These are phyloP conservation scores for Moricandia arvensis DNA, from an alignment of 345 rosid genomes.

Conservation along the genomic window DNA sequence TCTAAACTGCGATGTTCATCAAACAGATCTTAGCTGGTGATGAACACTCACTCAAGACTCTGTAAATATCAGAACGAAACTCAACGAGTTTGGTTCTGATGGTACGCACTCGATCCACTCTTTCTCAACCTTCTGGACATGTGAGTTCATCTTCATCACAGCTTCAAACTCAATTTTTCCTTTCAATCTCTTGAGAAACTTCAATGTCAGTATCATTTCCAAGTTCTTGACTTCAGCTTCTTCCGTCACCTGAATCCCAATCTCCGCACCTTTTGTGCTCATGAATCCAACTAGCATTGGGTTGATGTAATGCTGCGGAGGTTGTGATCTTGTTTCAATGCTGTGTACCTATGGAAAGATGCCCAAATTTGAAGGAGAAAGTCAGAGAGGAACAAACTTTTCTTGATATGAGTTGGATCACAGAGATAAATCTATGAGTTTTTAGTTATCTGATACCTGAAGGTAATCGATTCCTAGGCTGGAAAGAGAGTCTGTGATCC, in stretches of 20 bases:
- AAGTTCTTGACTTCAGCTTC: slow-evolving; percentile 40
- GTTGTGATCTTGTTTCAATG: slow-evolving; percentile 15
- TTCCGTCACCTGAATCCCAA: slow-evolving; percentile 50
- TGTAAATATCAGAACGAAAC: slow-evolving; percentile 52
- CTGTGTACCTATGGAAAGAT: slow-evolving; percentile 52
- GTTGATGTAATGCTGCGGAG: slow-evolving; percentile 22
- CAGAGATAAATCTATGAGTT: neutral
- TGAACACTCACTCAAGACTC: slow-evolving; percentile 48
- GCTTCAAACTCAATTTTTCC: slow-evolving; percentile 51
- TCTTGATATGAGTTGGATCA: neutral
- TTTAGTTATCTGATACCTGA: slow-evolving; percentile 50
- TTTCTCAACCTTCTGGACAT: slow-evolving; percentile 57
- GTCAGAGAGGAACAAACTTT: slow-evolving; percentile 1
- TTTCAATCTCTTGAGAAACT: slow-evolving; percentile 44
- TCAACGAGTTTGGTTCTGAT: slow-evolving; percentile 59
- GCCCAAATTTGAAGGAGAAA: slow-evolving; percentile 1
- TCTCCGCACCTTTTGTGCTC: slow-evolving; percentile 45
- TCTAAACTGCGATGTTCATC: slow-evolving; percentile 46
- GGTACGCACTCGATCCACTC: slow-evolving; percentile 66
- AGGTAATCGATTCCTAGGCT: slow-evolving; percentile 60
- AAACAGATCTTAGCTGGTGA: slow-evolving; percentile 55
- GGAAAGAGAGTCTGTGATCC: slow-evolving; percentile 50
- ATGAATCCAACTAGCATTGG: slow-evolving; percentile 54
- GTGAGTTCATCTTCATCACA: slow-evolving; percentile 38
- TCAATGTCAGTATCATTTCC: slow-evolving; percentile 49